Evolutionary conservation across 345 rosid genomes (phyloP).

Genomic region (Clausena lansium): DNA sequence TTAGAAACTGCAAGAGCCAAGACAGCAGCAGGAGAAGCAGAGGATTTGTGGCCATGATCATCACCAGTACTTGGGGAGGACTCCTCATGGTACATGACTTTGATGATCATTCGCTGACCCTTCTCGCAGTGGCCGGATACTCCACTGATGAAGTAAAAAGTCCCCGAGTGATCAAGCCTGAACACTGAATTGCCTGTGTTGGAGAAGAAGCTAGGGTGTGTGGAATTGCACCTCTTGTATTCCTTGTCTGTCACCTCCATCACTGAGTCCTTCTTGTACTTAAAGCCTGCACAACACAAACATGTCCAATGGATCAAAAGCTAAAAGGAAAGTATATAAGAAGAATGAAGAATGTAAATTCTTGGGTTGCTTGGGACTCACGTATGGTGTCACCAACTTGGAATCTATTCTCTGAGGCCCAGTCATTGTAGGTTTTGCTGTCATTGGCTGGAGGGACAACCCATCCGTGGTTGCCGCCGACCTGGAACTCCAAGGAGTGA

Average conservation of each 20-base stretch:
- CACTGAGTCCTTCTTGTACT: conserved; percentile 52
- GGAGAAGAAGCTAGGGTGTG: conserved; percentile 51
- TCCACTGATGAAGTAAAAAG: conserved; percentile 59
- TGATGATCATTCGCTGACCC: conserved; percentile 52
- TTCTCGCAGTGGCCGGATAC: conserved; percentile 48
- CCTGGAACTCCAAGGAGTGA: conserved; percentile 41
- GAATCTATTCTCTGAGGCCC: conserved; percentile 66
- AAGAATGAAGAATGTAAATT: neutral
- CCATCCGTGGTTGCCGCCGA: conserved; percentile 51
- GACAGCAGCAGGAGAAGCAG: conserved; percentile 14
- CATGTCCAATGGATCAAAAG: neutral
- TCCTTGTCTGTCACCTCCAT: conserved; percentile 47
- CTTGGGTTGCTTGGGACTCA: conserved; percentile 21
- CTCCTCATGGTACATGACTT: conserved; percentile 34
- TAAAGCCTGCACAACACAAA: conserved; percentile 32
- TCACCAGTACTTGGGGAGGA: conserved; percentile 2
- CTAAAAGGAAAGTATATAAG: neutral
- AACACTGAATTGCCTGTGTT: conserved; percentile 50
- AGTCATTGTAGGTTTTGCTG: conserved; percentile 45
- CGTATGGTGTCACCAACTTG: conserved; percentile 44
- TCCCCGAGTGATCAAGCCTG: conserved; percentile 37
- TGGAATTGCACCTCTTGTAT: conserved; percentile 55
- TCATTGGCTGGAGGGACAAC: conserved; percentile 50
- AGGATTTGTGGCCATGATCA: conserved; percentile 14
- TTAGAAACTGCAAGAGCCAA: neutral